Evolutionary conservation across 495 filamentous ascomycete genomes (phyloP).

Genomic region (Amphirosellinia nigrospora): DNA sequence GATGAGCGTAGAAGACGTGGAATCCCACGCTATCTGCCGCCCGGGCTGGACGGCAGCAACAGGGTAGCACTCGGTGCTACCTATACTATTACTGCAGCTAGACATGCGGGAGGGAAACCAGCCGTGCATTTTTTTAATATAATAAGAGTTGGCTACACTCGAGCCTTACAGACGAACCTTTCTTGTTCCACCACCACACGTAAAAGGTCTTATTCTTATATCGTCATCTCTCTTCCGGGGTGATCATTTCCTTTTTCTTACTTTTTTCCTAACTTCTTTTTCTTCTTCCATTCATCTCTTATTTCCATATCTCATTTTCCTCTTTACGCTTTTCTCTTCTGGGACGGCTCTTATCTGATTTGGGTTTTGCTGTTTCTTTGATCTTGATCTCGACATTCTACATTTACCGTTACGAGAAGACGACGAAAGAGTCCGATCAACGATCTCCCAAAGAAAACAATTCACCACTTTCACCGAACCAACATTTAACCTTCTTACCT

Average conservation of each 20-base stretch:
- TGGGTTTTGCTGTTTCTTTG: conserved; percentile 19
- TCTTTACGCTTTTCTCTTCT: conserved; percentile 24
- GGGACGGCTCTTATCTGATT: conserved; percentile 19
- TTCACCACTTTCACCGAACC: conserved; percentile 16
- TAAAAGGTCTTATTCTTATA: conserved; percentile 32
- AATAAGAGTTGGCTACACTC: conserved; percentile 19
- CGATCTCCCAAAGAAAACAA: conserved; percentile 16
- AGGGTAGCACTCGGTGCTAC: not conserved
- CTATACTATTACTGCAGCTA: not conserved
- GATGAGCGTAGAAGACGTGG: not conserved
- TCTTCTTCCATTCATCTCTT: conserved; percentile 35
- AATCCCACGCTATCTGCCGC: conserved; percentile 20
- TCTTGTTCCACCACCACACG: conserved; percentile 18
- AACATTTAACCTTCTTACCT: conserved; percentile 4
- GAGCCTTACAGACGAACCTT: conserved; percentile 14
- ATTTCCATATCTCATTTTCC: conserved; percentile 40
- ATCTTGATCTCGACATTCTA: conserved; percentile 12
- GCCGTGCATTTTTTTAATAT: conserved; percentile 11
- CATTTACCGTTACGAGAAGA: not conserved
- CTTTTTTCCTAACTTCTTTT: conserved; percentile 41
- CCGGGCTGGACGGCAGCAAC: conserved; percentile 15
- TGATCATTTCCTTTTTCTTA: conserved; percentile 45
- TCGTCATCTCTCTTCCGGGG: conserved; percentile 31
- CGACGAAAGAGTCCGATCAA: not conserved
- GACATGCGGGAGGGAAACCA: not conserved